Percentiles rank a stretch among this genome's conserved stretches.
These are phyloP conservation scores for Stropharia rugosoannulata DNA, from an alignment of 768 basidiomycete genomes.

Conservation along the genomic window DNA sequence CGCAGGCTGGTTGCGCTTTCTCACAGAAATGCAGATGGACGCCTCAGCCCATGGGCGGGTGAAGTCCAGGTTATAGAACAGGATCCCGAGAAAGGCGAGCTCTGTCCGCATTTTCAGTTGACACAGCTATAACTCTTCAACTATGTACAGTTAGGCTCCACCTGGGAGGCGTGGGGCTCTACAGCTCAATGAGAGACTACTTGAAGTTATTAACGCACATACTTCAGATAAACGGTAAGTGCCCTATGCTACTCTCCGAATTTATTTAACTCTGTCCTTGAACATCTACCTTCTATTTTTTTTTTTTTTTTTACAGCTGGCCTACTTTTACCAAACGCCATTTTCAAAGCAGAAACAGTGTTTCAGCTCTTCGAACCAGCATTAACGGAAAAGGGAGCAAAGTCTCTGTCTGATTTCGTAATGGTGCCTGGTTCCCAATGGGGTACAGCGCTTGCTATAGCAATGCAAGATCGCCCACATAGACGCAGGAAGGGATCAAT, in stretches of 20 bases:
- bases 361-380: conserved; percentile 25
- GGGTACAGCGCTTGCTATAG: conserved; percentile 26
- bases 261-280: too few relatives aligned
- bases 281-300: too few relatives aligned
- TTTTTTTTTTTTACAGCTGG: conserved; percentile 23
- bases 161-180: conserved; percentile 28
- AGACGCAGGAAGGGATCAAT: conserved; percentile 27
- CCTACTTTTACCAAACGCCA: conserved; percentile 18
- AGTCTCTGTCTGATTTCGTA: conserved; percentile 16
- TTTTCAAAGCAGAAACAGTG: conserved; percentile 22
- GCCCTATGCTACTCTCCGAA: background rate
- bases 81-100: conserved; percentile 24
- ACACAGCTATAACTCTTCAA: background rate
- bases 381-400: conserved; percentile 19
- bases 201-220: conserved; percentile 31
- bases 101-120: background rate
- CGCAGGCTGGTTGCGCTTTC: conserved; percentile 19
- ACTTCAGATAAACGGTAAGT: conserved; percentile 28
- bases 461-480: conserved; percentile 25
- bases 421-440: conserved; percentile 22
- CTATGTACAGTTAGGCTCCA: conserved; percentile 18
- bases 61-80: conserved; percentile 26
- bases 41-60: conserved; percentile 18
- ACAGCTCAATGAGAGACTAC: conserved; percentile 29
- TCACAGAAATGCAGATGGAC: conserved; percentile 19